A percentile compares a stretch with the other conserved stretches of the same genome.
Evolutionary conservation across 225 moss, liverwort and hornwort species (phyloP).

Genomic region (Physcomitrium patens): DNA sequence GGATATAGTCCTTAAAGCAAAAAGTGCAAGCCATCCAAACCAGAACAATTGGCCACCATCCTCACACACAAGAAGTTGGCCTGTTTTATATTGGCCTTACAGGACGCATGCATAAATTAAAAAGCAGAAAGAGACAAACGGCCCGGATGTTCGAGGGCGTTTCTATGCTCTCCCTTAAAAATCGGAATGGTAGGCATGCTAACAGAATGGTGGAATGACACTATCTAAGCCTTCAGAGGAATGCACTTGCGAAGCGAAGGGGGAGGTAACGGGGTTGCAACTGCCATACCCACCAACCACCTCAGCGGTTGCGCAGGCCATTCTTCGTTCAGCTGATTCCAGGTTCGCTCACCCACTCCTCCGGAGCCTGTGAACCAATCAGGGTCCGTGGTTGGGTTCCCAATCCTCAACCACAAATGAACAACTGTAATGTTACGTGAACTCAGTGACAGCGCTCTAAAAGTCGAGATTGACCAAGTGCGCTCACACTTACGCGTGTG

Average conservation of each 20-base stretch:
- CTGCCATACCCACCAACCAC: constrained; percentile 58
- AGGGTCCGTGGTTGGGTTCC: constrained; percentile 5
- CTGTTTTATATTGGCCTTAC: background rate
- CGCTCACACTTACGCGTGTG: background rate
- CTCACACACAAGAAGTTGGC: too few relatives aligned
- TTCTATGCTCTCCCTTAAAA: constrained; percentile 13
- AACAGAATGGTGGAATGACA: constrained; percentile 12
- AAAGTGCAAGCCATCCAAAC: background rate
- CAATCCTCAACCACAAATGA: background rate
- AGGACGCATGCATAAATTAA: background rate
- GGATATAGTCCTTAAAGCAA: constrained; percentile 4
- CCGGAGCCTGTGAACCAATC: constrained; percentile 34
- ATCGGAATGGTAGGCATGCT: constrained; percentile 15
- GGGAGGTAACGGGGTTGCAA: constrained; percentile 38
- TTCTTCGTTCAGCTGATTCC: constrained; percentile 40
- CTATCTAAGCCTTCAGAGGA: constrained; percentile 24
- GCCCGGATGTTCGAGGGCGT: background rate
- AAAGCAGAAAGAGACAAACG: constrained; percentile 2
- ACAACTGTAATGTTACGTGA: constrained; percentile 20
- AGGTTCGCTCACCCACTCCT: constrained; percentile 22
- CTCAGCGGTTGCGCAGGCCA: constrained; percentile 39
- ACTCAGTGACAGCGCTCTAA: constrained; percentile 21
- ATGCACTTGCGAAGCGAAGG: constrained; percentile 5
- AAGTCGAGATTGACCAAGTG: background rate
- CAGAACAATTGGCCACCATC: too few relatives aligned